phyloP scores from a whole-genome alignment of 2,329 filamentous ascomycete species.

The Mariannaea sp. region DNA sequence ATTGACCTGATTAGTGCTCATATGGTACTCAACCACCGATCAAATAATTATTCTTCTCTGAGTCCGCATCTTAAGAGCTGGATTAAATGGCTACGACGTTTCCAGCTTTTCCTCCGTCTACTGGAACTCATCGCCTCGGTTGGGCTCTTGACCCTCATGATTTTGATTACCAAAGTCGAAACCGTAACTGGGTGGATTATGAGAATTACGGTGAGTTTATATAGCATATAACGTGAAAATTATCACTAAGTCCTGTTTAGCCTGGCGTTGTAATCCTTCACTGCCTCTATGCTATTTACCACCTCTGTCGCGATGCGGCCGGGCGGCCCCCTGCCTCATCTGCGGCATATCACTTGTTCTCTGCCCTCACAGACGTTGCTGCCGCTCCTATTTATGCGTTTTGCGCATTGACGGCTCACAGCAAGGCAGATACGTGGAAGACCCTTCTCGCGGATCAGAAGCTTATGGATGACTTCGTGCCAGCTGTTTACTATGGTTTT shows the following conservation, averaged over 20 bases:
- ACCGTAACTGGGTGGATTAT: constrained; percentile 73
- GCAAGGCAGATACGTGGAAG: constrained; percentile 61
- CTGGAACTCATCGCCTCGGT: constrained; percentile 70
- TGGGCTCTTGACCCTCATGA: constrained; percentile 74
- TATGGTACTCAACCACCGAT: constrained; percentile 65
- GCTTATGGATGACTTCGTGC: constrained; percentile 64
- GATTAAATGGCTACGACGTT: constrained; percentile 70
- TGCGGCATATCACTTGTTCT: constrained; percentile 88
- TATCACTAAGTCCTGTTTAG: constrained; percentile 51
- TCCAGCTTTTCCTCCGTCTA: constrained; percentile 71
- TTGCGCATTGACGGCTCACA: constrained; percentile 53
- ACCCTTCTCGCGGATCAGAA: constrained; percentile 66
- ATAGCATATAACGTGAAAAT: not conserved
- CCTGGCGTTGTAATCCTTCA: constrained; percentile 75
- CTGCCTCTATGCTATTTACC: constrained; percentile 78
- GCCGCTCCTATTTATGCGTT: constrained; percentile 62
- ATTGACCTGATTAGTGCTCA: constrained; percentile 54
- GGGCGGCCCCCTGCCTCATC: constrained; percentile 78
- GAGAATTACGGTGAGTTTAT: constrained; percentile 70
- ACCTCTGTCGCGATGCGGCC: constrained; percentile 72
- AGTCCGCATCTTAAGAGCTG: constrained; percentile 69
- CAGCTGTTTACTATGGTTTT: constrained; percentile 70
- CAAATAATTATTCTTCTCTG: constrained; percentile 67
- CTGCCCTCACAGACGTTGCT: constrained; percentile 70
- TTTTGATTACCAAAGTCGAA: constrained; percentile 74